These are phyloP conservation scores for Takakia lepidozioides DNA, from an alignment of 225 moss, liverwort and hornwort species.

Conservation along the genomic window DNA sequence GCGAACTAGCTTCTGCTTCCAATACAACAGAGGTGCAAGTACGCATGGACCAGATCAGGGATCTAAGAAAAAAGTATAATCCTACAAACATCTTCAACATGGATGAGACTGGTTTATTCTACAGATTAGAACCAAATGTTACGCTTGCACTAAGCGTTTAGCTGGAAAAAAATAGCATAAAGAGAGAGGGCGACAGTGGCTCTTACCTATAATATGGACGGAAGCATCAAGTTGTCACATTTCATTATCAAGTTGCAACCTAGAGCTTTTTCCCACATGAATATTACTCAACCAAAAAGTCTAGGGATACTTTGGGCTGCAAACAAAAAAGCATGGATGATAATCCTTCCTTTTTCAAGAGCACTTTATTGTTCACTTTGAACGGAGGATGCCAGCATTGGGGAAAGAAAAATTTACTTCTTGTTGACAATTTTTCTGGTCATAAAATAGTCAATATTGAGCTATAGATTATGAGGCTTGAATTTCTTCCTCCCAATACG, in stretches of 20 bases:
- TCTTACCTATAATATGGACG: conserved; percentile 8
- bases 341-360: neutral
- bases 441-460: neutral
- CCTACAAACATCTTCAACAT: conserved; percentile 3
- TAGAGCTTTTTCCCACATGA: neutral
- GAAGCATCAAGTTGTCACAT: neutral
- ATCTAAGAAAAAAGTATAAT: neutral
- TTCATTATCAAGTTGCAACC: conserved; percentile 8
- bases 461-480: too few species aligned
- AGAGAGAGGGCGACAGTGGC: conserved; percentile 3
- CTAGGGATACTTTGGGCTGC: conserved; percentile 3
- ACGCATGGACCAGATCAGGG: neutral
- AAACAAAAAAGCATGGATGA: conserved; percentile 6
- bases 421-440: conserved; percentile 1
- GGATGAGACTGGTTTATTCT: conserved; percentile 1
- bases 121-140: neutral
- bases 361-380: neutral
- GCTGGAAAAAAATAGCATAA: conserved; percentile 2
- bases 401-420: neutral
- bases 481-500: neutral
- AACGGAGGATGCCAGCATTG: too few species aligned
- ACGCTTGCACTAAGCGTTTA: neutral
- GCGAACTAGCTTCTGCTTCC: neutral
- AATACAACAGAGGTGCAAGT: neutral
- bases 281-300: conserved; percentile 2